These are phyloP conservation scores for Trichoderma oligosporum DNA, from an alignment of 2,329 filamentous ascomycete genomes.

Conservation along the genomic window DNA sequence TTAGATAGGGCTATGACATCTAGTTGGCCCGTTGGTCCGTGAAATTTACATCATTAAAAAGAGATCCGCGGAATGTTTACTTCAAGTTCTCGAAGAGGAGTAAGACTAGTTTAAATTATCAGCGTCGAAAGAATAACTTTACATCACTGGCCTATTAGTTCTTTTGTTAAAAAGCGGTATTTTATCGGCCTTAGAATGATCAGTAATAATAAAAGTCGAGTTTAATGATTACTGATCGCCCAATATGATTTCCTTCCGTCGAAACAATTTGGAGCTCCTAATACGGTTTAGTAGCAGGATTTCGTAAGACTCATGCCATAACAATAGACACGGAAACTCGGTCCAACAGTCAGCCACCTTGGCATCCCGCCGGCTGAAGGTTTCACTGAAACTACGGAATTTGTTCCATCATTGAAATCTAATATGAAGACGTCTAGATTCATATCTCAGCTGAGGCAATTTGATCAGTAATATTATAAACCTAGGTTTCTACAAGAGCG, in stretches of 20 bases:
- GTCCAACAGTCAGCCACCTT: not conserved
- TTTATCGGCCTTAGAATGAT: too few relatives aligned
- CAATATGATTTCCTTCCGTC: not conserved
- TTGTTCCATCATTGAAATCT: not conserved
- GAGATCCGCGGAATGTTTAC: too few relatives aligned
- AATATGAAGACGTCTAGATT: not conserved
- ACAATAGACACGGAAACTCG: not conserved
- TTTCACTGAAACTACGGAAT: not conserved
- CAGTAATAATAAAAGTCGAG: not conserved
- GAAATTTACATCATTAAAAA: too few relatives aligned
- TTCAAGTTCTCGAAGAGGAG: too few relatives aligned
- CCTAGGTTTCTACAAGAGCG: not conserved
- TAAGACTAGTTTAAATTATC: too few relatives aligned
- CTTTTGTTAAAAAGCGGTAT: too few relatives aligned
- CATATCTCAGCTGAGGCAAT: not conserved
- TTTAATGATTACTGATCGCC: constrained; percentile 4
- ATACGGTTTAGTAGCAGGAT: not conserved
- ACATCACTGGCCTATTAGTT: too few relatives aligned
- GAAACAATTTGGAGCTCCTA: not conserved
- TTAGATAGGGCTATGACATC: too few relatives aligned
- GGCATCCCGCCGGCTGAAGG: constrained; percentile 7
- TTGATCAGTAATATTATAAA: constrained; percentile 8
- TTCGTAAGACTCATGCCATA: not conserved
- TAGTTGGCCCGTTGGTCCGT: too few relatives aligned
- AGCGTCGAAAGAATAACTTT: too few relatives aligned